Conservation (phyloP, 257 asterid species). For the Galeopsis tetrahit region DNA sequence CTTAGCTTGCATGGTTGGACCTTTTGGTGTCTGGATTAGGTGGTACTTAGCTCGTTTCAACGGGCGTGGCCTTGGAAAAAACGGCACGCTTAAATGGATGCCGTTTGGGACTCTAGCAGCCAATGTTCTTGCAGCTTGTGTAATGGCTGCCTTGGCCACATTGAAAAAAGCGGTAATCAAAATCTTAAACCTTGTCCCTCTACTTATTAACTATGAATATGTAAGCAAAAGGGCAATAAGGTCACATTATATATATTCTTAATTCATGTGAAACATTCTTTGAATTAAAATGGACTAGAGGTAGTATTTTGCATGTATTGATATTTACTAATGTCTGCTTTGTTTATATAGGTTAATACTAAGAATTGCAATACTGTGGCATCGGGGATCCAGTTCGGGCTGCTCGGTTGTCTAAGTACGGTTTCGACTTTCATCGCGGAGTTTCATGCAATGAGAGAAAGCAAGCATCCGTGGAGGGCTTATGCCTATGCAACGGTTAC, state of each 20-base stretch:
- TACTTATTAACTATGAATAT: too few relatives aligned
- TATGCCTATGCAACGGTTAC: constrained; percentile 65
- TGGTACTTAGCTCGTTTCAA: constrained; percentile 86
- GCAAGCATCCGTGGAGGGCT: constrained; percentile 68
- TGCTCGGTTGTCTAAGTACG: constrained; percentile 87
- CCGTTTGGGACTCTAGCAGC: constrained; percentile 96
- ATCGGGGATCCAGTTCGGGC: constrained; percentile 70
- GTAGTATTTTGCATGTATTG: background rate
- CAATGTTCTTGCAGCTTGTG: constrained; percentile 79
- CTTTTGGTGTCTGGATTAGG: constrained; percentile 88
- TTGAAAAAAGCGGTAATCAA: constrained; percentile 62
- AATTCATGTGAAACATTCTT: too few relatives aligned
- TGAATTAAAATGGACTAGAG: too few relatives aligned
- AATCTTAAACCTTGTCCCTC: too few relatives aligned
- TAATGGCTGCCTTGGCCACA: constrained; percentile 87
- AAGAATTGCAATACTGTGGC: constrained; percentile 54
- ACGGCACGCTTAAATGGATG: constrained; percentile 62
- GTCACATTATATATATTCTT: too few relatives aligned
- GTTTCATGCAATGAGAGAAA: constrained; percentile 74
- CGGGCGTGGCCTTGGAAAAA: constrained; percentile 75
- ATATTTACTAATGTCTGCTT: background rate
- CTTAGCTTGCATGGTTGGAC: constrained; percentile 84
- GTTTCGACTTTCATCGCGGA: constrained; percentile 87
- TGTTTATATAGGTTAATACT: constrained; percentile 47
- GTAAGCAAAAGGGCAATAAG: too few relatives aligned